Evolutionary conservation across 106 monocot species (phyloP), one percentile per base, ranked within the genome.

Genomic region (Acorus calamus): DNA sequence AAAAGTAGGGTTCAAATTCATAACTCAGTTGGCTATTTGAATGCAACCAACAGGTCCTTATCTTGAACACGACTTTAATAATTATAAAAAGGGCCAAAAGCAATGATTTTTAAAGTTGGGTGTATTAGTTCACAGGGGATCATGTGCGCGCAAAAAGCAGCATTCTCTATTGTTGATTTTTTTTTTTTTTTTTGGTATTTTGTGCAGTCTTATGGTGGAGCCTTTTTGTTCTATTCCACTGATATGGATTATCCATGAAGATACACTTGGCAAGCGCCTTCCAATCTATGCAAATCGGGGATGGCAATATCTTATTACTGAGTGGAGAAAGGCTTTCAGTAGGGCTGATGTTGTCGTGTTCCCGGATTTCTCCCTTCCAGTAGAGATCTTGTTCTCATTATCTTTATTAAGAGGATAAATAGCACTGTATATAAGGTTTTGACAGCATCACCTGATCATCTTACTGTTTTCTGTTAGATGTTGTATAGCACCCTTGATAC

Each of bases 211-310:
- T 60, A 76, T 85, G 83, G 76, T 77, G 63, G 85, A 91, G 53
- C 98, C 98, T 70, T 92, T 92, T 77, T 49, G 43, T 66, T 80
- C 66, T 70, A 55, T 88, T 55, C 98, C 98, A 65, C 60, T 98
- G 11, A 67, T 98, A 59, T 98, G 98, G 98, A 74, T 98, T 74
- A 79, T 98, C 79, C 82, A 88, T 46, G 98, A 98, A 72, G 92
- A 85, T 28, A 66, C 59, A 55, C 88, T 98, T 66, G 87, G 83
- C 57, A 78, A 81, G 69, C 84, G 78, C 42, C 75, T 98, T 55
- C 69, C 67, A 41, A 58, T 69, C 13, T 96, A 96, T 75, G 56
- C 62, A 28, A 75, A 76, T 50, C 55, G 51, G 53, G 71, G 66
- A 10, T 67, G 72, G 69, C 58, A 81, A 55, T 55, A 80, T 61